Conservation (phyloP, 768 basidiomycete genomes). For the Phallus indusiatus region DNA sequence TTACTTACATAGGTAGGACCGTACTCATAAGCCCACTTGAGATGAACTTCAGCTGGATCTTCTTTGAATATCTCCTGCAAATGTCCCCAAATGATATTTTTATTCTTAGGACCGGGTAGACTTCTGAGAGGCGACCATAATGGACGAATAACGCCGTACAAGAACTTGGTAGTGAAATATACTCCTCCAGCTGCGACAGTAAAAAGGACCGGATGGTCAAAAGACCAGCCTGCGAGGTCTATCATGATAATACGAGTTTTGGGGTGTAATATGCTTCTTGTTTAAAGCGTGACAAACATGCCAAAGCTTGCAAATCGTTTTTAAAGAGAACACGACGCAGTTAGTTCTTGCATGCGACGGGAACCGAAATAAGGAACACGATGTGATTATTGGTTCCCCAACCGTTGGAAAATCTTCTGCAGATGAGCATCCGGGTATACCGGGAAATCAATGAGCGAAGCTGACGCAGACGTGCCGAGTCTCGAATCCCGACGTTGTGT, state of each 20-base stretch:
- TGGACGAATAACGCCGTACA: conserved; percentile 21
- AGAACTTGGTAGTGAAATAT: conserved; percentile 16
- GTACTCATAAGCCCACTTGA: conserved; percentile 41
- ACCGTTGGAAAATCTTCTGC: no score
- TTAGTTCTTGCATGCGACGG: no score
- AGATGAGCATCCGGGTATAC: no score
- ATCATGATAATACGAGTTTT: not conserved
- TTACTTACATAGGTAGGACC: conserved; percentile 31
- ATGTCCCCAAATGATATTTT: conserved; percentile 40
- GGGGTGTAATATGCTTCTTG: not conserved
- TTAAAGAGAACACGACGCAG: no score
- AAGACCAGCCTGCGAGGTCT: not conserved
- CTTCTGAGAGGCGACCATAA: conserved; percentile 34
- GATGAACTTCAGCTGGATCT: conserved; percentile 27
- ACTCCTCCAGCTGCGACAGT: not conserved
- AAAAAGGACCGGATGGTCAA: not conserved
- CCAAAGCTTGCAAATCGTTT: not conserved
- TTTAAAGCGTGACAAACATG: not conserved
- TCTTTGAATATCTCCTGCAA: conserved; percentile 33
- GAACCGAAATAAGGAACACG: no score
- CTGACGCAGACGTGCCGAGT: no score
- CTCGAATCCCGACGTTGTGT: no score
- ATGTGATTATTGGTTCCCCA: no score
- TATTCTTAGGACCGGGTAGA: conserved; percentile 41
- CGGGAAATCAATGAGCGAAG: no score